These are phyloP conservation scores for Akanthomyces muscarius DNA, from an alignment of 2,329 filamentous ascomycete species.

Conservation along the genomic window DNA sequence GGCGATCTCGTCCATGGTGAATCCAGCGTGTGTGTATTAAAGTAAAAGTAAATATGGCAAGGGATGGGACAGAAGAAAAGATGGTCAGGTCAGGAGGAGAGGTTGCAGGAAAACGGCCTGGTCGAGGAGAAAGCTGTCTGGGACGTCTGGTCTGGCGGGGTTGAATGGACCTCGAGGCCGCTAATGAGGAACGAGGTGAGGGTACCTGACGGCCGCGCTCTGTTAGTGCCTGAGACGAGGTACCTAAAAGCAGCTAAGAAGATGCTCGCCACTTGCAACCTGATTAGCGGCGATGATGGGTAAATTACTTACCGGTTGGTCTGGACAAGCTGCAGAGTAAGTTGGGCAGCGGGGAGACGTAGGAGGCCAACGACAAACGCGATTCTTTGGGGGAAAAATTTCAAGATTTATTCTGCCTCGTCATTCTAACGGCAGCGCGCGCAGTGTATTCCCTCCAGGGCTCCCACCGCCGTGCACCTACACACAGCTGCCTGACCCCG, in stretches of 20 bases:
- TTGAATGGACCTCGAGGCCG: conserved; percentile 8
- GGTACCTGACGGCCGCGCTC: neutral
- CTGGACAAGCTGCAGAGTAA: neutral
- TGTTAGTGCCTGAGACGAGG: neutral
- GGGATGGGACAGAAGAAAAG: neutral
- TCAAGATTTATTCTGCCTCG: neutral
- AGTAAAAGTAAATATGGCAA: conserved; percentile 19
- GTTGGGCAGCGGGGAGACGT: neutral
- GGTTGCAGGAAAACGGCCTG: conserved; percentile 8
- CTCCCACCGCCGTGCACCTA: too few species aligned
- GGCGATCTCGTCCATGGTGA: conserved; percentile 92
- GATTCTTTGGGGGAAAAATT: neutral
- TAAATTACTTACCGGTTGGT: neutral
- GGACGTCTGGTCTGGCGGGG: conserved; percentile 9
- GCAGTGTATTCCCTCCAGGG: neutral
- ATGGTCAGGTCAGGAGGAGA: conserved; percentile 1
- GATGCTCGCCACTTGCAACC: too few species aligned
- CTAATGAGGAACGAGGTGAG: neutral
- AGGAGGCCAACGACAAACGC: neutral
- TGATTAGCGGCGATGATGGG: too few species aligned
- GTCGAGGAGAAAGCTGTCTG: conserved; percentile 7
- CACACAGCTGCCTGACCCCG: neutral
- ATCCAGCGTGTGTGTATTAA: conserved; percentile 10
- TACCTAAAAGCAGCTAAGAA: neutral
- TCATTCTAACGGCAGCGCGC: neutral